phyloP scores from a whole-genome alignment of 306 rosid genomes.

The Prosopis cineraria region DNA sequence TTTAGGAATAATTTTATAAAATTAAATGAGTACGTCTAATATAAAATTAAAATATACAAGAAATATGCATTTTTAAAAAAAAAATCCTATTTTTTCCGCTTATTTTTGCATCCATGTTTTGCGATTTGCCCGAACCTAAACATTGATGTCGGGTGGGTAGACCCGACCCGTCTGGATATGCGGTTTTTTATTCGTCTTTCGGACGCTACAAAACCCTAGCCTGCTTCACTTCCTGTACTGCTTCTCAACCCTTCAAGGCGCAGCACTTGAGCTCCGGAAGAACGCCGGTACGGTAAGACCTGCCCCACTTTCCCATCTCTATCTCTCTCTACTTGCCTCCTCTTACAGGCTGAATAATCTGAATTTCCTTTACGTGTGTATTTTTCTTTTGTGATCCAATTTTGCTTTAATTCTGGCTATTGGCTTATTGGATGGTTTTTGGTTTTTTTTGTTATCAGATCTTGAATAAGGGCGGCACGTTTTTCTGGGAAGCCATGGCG shows the following conservation, averaged over 20 bases:
- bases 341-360: background rate
- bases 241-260: background rate
- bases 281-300: slow-evolving; percentile 32
- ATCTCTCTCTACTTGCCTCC: background rate
- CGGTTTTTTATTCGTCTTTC: background rate
- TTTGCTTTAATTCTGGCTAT: background rate
- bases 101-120: no score
- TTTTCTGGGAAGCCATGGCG: slow-evolving; percentile 70
- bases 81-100: no score
- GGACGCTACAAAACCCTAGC: slow-evolving; percentile 45
- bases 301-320: background rate
- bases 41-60: no score
- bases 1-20: no score
- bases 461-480: slow-evolving; percentile 45
- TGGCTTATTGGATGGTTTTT: background rate
- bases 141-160: background rate
- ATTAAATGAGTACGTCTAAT: no score
- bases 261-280: slow-evolving; percentile 26
- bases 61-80: no score
- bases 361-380: background rate
- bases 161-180: slow-evolving; percentile 38
- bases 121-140: no score
- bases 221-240: background rate
- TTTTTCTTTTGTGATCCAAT: background rate
- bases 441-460: slow-evolving; percentile 49